A percentile compares a stretch with the other conserved stretches of the same genome.
Conservation (phyloP, 1,284 basidiomycete species). For the Cryptococcus jaspeensis region DNA sequence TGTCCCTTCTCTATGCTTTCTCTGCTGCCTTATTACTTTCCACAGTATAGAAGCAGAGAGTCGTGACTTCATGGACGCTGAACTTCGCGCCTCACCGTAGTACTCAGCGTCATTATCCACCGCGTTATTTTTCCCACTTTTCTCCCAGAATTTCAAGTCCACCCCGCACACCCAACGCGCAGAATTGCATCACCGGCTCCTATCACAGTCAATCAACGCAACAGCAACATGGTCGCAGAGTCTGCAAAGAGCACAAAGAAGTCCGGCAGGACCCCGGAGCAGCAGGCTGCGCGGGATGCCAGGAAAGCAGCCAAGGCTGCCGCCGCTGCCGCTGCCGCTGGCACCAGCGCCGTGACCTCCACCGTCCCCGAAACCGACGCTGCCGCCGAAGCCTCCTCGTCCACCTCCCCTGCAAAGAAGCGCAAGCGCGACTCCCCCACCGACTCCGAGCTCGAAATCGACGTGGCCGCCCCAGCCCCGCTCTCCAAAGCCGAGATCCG, state of each 20-base stretch:
- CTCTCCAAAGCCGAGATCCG: conserved; percentile 51
- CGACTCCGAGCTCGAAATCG: conserved; percentile 47
- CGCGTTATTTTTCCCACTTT: conserved; percentile 16
- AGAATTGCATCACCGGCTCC: not conserved
- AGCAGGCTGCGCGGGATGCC: conserved; percentile 43
- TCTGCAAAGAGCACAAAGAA: conserved; percentile 14
- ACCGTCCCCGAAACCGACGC: conserved; percentile 9
- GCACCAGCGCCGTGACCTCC: not conserved
- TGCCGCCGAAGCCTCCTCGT: conserved; percentile 6
- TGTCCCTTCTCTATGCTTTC: too few species aligned
- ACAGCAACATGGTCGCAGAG: conserved; percentile 12
- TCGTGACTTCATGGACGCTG: too few species aligned
- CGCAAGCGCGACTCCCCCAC: conserved; percentile 25
- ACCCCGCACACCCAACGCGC: not conserved
- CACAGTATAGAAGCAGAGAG: too few species aligned
- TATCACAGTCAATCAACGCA: not conserved
- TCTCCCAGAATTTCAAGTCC: conserved; percentile 20
- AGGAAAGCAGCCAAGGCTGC: conserved; percentile 38
- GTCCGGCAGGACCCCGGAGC: conserved; percentile 40
- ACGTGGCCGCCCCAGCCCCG: conserved; percentile 45
- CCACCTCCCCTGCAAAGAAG: conserved; percentile 12
- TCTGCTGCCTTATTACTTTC: too few species aligned
- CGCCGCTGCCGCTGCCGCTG: conserved; percentile 7
- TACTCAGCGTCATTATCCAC: too few species aligned
- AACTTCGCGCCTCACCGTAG: too few species aligned